A percentile compares a stretch with the other conserved stretches of the same genome.
Conservation (phyloP, 2,329 filamentous ascomycete species). For the Cytospora leucostoma region DNA sequence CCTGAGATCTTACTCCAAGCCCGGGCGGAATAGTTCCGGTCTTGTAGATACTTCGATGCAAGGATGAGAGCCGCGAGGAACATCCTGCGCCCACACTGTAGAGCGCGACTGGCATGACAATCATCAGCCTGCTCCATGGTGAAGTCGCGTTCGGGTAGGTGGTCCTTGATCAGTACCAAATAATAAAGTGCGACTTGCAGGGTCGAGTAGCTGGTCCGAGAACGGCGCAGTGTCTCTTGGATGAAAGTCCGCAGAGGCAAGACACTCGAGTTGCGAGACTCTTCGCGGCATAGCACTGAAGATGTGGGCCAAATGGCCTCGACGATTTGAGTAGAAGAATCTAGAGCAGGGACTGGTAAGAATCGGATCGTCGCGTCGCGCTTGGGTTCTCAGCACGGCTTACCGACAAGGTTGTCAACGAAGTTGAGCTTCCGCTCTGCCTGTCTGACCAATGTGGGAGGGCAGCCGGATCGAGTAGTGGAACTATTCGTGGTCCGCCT, state of each 20-base stretch:
- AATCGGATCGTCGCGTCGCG: conserved; percentile 26
- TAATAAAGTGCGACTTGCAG: conserved; percentile 97
- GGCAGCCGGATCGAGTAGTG: conserved; percentile 59
- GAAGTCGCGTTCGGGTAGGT: conserved; percentile 81
- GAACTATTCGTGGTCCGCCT: conserved; percentile 58
- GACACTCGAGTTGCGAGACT: conserved; percentile 73
- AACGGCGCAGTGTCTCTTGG: conserved; percentile 92
- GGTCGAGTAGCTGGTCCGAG: conserved; percentile 95
- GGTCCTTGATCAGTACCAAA: conserved; percentile 87
- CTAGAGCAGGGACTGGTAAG: conserved; percentile 51
- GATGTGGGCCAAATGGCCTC: conserved; percentile 96
- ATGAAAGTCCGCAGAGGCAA: conserved; percentile 93
- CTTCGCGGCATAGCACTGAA: conserved; percentile 73
- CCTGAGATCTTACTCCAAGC: conserved; percentile 99
- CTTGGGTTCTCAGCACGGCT: conserved; percentile 47
- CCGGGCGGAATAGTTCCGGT: conserved; percentile 94
- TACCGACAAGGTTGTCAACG: conserved; percentile 97
- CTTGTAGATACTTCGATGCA: conserved; percentile 96
- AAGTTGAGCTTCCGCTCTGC: conserved; percentile 92
- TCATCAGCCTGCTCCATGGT: conserved; percentile 82
- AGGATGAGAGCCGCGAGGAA: conserved; percentile 93
- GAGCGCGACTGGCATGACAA: conserved; percentile 69
- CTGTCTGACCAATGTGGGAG: conserved; percentile 80
- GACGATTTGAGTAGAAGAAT: conserved; percentile 96
- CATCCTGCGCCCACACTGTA: conserved; percentile 97